Percentiles rank a stretch among this genome's conserved stretches.
Evolutionary conservation across 805 yeast species (phyloP).

Genomic region (Barnettozyma populi): DNA sequence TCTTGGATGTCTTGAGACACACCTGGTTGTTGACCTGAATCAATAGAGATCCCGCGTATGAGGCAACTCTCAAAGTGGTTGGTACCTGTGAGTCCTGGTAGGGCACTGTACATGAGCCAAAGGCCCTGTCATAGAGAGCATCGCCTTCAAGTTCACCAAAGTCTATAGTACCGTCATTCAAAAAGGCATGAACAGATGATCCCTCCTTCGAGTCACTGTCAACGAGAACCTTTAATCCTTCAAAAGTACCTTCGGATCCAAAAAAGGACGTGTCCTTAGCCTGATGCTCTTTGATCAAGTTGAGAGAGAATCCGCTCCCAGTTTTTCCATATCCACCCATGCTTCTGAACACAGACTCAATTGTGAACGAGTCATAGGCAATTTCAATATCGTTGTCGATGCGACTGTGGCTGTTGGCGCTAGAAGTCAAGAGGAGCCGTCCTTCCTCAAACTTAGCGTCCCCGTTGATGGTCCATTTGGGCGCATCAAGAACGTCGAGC

Average conservation of each 20-base stretch:
- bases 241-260: conserved; percentile 53
- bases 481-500: conserved; percentile 21
- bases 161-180: conserved; percentile 50
- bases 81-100: conserved; percentile 72
- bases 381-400: conserved; percentile 36
- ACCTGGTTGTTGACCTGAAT: conserved; percentile 69
- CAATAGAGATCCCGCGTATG: conserved; percentile 46
- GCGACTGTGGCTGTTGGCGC: conserved; percentile 34
- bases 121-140: conserved; percentile 29
- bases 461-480: conserved; percentile 36
- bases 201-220: conserved; percentile 46
- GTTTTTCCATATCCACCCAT: conserved; percentile 45
- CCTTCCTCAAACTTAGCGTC: conserved; percentile 43
- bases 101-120: conserved; percentile 52
- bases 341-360: conserved; percentile 61
- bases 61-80: conserved; percentile 58
- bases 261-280: conserved; percentile 31
- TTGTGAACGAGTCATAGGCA: conserved; percentile 42
- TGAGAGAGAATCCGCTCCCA: conserved; percentile 54
- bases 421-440: conserved; percentile 47
- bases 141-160: conserved; percentile 23
- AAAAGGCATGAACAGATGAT: conserved; percentile 49
- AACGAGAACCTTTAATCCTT: conserved; percentile 59
- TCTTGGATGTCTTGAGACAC: conserved; percentile 58
- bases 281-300: conserved; percentile 38